phyloP scores from a whole-genome alignment of 2,329 filamentous ascomycete species.

The Aspergillus spinulosporus region DNA sequence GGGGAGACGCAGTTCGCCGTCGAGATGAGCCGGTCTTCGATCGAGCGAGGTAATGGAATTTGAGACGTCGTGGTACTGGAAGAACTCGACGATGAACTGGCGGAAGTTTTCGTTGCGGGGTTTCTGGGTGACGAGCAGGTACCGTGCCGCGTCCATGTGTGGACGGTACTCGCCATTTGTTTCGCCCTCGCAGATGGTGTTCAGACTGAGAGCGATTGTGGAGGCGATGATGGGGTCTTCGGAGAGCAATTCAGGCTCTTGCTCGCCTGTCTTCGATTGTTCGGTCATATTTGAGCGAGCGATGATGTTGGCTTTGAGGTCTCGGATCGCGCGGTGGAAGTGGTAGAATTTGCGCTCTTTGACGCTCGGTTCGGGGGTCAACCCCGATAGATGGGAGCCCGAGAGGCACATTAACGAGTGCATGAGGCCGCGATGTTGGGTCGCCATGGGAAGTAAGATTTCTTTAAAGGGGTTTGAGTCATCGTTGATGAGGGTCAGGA shows the following conservation, averaged over 20 bases:
- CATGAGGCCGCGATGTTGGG: constrained; percentile 79
- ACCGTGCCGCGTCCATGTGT: constrained; percentile 74
- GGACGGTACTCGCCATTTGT: constrained; percentile 71
- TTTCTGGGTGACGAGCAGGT: constrained; percentile 63
- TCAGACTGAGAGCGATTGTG: constrained; percentile 60
- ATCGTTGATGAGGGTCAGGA: constrained; percentile 79
- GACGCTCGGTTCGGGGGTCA: constrained; percentile 52
- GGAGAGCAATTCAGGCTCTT: constrained; percentile 38
- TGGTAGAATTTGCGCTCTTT: constrained; percentile 58
- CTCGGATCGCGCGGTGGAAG: constrained; percentile 46
- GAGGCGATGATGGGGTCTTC: constrained; percentile 63
- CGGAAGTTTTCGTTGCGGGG: constrained; percentile 68
- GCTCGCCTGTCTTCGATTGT: constrained; percentile 9
- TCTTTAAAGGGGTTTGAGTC: constrained; percentile 82
- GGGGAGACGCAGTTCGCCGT: constrained; percentile 55
- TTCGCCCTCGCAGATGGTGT: constrained; percentile 62
- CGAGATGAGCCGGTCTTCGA: constrained; percentile 54
- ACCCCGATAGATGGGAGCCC: constrained; percentile 67
- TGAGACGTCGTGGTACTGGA: constrained; percentile 74
- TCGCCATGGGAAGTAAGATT: constrained; percentile 77
- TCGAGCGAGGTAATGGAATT: constrained; percentile 59
- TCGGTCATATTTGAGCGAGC: constrained; percentile 27
- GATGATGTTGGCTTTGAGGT: constrained; percentile 44
- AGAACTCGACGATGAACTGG: constrained; percentile 72
- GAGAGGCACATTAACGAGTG: constrained; percentile 84